Evolutionary conservation across 257 asterid species (phyloP), one percentile per base, ranked within the genome.

Genomic region (Agastache rugosa): DNA sequence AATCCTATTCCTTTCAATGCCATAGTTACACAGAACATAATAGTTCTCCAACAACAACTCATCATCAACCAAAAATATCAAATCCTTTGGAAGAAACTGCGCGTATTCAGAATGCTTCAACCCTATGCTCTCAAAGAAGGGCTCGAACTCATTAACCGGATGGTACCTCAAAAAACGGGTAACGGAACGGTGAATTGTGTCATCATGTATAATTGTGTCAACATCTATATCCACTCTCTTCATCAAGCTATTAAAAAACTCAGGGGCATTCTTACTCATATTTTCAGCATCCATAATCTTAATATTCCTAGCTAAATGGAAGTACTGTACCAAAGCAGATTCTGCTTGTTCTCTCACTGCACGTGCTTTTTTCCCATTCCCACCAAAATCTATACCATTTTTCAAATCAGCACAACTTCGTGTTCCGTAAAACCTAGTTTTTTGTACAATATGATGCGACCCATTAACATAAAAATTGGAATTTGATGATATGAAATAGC

Each of bases 91-190:
- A 42, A 91, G 90, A 70, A 85, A 79, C 12, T 68, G 44, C 66
- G 59, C 39, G 62, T 68, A 89, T 62, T 88, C 91, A 17, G 67
- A 70, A 50, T 83, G 88, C 62, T 79, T 81, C 75, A 91, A 62
- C 12, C 97, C 97, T 68, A 88, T 81, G 76, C 95, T 91, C 85
- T 91, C 97, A 41, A 91, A 88, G 68, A 91, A 85, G 10, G 93
- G 96, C 80, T 91, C 96, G 22, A 88, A 91, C 75, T 91, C 97
- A 80, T 91, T 88, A 62, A 91, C 86, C 8, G 97, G 97, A 83
- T 91, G 90, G 85, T 87, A 91, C 78, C 95, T 80, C 76, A 91
- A 81, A 67, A 85, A 89, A 65, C 93, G 82, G 0, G 91, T 58
- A 23, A 89, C 11, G 6, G 91, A 73, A 31, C 75, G 76, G 48